Conservation (phyloP, 176 grass and related monocot genomes). For the Thinopyrum elongatum region DNA sequence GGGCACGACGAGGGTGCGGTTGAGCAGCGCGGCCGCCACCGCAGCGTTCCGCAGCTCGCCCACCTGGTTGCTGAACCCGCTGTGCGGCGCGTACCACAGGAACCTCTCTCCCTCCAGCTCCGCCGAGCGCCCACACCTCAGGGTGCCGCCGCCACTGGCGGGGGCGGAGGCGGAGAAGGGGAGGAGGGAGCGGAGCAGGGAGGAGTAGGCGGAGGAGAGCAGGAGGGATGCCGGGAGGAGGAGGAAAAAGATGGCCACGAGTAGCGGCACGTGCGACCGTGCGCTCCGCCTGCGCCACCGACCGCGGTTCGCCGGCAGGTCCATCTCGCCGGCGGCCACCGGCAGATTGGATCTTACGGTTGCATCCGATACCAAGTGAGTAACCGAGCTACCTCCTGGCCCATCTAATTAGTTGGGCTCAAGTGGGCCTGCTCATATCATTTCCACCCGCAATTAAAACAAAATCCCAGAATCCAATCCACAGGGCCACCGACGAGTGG, state of each 20-base stretch:
- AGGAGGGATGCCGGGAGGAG: constrained; percentile 31
- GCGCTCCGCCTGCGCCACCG: constrained; percentile 73
- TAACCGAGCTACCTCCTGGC: not conserved
- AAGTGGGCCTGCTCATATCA: not conserved
- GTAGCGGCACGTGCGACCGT: constrained; percentile 38
- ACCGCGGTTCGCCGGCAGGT: constrained; percentile 44
- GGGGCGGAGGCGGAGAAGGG: constrained; percentile 2
- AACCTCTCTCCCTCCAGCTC: constrained; percentile 58
- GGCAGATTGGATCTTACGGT: constrained; percentile 16
- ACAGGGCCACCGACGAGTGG: not conserved
- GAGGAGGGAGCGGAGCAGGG: constrained; percentile 38
- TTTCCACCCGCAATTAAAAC: not conserved
- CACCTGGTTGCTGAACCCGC: constrained; percentile 94
- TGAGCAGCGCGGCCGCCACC: constrained; percentile 70
- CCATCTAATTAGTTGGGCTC: not conserved
- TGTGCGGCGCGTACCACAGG: constrained; percentile 95
- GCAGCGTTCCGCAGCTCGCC: constrained; percentile 79
- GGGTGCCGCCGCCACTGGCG: not conserved
- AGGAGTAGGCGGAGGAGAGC: constrained; percentile 45
- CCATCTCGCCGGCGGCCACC: constrained; percentile 34
- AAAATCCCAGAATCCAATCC: no score
- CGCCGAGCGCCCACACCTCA: constrained; percentile 23
- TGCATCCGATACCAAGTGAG: not conserved
- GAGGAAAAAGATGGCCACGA: constrained; percentile 45
- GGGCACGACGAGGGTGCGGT: constrained; percentile 84